These are phyloP conservation scores for Pythium sukuiense DNA, from an alignment of 352 stramenopile species.

Conservation along the genomic window DNA sequence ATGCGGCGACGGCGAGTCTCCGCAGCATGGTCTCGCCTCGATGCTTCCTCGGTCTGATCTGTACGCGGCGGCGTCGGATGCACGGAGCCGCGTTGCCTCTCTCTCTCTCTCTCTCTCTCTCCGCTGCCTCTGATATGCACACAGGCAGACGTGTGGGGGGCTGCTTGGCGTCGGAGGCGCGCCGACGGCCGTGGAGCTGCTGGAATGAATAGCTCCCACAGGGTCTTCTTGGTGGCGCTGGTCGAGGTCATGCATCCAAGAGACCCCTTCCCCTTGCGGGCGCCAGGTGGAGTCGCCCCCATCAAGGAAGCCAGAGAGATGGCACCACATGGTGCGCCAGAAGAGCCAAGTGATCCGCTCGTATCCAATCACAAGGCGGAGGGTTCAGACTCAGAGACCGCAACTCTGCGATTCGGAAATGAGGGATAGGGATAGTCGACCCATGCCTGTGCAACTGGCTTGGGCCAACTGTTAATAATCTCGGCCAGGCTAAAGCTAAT, in stretches of 20 bases:
- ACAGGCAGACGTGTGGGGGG: not conserved
- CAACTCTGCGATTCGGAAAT: not conserved
- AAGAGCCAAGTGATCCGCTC: not conserved
- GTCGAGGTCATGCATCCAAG: not conserved
- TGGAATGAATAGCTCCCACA: slow-evolving; percentile 1
- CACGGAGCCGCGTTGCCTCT: not conserved
- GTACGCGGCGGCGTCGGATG: not conserved
- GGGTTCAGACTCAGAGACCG: not conserved
- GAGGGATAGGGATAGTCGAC: not conserved
- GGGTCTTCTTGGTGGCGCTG: not conserved
- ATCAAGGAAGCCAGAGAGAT: slow-evolving; percentile 7
- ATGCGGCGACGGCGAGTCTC: not conserved
- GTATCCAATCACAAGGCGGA: not conserved
- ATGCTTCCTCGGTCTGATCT: not conserved
- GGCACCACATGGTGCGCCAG: not conserved
- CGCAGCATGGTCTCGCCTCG: not conserved
- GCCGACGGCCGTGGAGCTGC: not conserved
- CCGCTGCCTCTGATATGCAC: not conserved
- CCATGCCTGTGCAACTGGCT: not conserved
- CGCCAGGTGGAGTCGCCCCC: not conserved
- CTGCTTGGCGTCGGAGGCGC: not conserved
- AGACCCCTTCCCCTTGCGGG: not conserved
- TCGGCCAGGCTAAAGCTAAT: slow-evolving; percentile 1
- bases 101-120: too few species aligned
- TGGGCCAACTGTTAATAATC: not conserved